A percentile compares a stretch with the other conserved stretches of the same genome.
Conservation (phyloP, 1,284 basidiomycete species). For the Cryptococcus hybrid region DNA sequence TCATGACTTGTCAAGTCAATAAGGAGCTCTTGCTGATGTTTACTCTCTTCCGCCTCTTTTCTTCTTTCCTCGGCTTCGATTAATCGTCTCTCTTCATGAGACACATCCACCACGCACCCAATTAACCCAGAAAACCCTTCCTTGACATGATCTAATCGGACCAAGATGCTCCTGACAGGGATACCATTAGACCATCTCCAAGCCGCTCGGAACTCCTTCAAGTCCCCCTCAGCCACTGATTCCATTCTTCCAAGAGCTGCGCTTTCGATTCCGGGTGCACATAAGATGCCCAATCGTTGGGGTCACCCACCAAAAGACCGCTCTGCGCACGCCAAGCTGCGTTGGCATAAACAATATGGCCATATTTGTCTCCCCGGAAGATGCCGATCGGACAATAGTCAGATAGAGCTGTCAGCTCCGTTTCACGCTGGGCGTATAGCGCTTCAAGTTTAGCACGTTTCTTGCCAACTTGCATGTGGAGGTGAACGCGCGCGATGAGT, state of each 20-base stretch:
- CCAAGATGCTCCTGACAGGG: constrained; percentile 31
- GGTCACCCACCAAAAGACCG: constrained; percentile 11
- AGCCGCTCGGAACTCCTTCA: constrained; percentile 15
- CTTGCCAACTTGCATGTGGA: constrained; percentile 47
- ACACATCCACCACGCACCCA: constrained; percentile 41
- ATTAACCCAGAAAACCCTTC: constrained; percentile 32
- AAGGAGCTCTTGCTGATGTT: constrained; percentile 45
- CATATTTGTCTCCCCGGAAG: constrained; percentile 28
- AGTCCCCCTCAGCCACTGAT: constrained; percentile 12
- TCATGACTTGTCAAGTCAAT: constrained; percentile 50
- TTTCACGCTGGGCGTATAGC: constrained; percentile 33
- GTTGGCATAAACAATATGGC: constrained; percentile 34
- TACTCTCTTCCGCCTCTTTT: constrained; percentile 41
- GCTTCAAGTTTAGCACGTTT: constrained; percentile 37
- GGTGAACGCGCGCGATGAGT: constrained; percentile 49
- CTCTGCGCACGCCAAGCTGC: constrained; percentile 28
- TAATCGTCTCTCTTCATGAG: constrained; percentile 38
- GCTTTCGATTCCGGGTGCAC: constrained; percentile 13
- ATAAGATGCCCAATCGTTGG: constrained; percentile 21
- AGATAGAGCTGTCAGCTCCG: constrained; percentile 42
- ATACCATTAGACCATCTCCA: constrained; percentile 44
- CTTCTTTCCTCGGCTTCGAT: constrained; percentile 37
- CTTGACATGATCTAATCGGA: constrained; percentile 34
- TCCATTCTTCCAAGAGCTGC: constrained; percentile 14
- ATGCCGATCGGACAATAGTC: constrained; percentile 45